phyloP scores from a whole-genome alignment of 805 yeast species.

The Saccharomycodes ludwigii region DNA sequence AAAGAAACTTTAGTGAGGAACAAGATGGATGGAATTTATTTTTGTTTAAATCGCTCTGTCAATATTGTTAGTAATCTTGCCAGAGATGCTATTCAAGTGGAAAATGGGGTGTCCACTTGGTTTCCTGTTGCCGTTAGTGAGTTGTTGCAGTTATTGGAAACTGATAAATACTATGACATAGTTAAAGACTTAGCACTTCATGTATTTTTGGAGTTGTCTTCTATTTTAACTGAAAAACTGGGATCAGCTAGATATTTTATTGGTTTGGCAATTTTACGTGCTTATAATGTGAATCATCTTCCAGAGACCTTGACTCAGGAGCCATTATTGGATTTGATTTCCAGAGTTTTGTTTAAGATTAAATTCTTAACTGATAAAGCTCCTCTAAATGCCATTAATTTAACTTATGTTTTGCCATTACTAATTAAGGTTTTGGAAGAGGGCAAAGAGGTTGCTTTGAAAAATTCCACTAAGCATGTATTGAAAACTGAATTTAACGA shows the following conservation, averaged over 20 bases:
- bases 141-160: constrained; percentile 33
- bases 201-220: constrained; percentile 44
- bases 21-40: constrained; percentile 28
- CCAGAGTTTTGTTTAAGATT: constrained; percentile 62
- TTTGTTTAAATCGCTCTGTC: constrained; percentile 35
- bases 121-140: constrained; percentile 48
- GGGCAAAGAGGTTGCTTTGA: constrained; percentile 46
- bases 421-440: constrained; percentile 52
- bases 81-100: constrained; percentile 33
- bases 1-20: constrained; percentile 49
- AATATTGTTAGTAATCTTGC: constrained; percentile 44
- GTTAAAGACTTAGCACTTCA: constrained; percentile 33
- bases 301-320: constrained; percentile 37
- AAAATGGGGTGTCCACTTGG: constrained; percentile 62
- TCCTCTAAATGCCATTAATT: constrained; percentile 53
- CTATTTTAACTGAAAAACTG: constrained; percentile 37
- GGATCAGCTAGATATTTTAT: constrained; percentile 38
- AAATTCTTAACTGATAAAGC: constrained; percentile 64
- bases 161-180: constrained; percentile 23
- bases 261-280: constrained; percentile 62
- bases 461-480: constrained; percentile 37
- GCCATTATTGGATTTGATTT: constrained; percentile 38
- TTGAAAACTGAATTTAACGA: constrained; percentile 60
- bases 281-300: constrained; percentile 33
- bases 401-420: constrained; percentile 68